Evolutionary conservation across 768 basidiomycete species (phyloP), one percentile per base, ranked within the genome.

Genomic region (Mycena pura): DNA sequence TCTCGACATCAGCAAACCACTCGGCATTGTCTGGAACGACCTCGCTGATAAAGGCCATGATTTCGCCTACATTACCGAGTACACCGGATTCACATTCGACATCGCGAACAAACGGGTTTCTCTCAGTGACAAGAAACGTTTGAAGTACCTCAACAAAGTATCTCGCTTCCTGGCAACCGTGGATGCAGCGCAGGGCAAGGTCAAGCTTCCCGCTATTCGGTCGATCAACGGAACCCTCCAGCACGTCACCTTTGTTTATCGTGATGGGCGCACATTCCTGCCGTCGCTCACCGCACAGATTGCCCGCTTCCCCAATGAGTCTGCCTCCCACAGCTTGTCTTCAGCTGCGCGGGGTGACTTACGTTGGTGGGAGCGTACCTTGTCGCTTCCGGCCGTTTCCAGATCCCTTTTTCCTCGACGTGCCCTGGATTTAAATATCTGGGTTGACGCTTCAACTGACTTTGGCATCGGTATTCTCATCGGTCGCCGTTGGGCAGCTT

Each of bases 391-490:
- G 11, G 43, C 3, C 4, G 41, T 55, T 5, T 44, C 43, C 1
- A 27, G 53, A 3, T 55, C 53, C 0, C 31, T 55, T 13, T 14
- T 15, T 5, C 21, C 27, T 1, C 36, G 24, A 3, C 10, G 15
- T 0, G 14, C 32, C 3, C 8, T 53, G 22, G 44, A 65, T 34
- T 48, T 60, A 11, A 29, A 29, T n/a, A 47, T 73, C 25, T 72
- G 60, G 47, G 69, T 74, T 1, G 74, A 74, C 41, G 71, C 72
- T 2, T 73, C 70, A 6, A 69, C 71, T 4, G 60, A 67, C 10
- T 75, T 65, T 61, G 74, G 74, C 6, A 73, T 75, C 6, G 73
- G 75, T 6, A 17, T 77, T 2, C 10, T 69, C 0, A 8, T 69
- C 0, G 49, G 65, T 2, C 11, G 8, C 3, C 11, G 7, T 22